Conservation (phyloP, 1,284 basidiomycete genomes). For the Uromyces viciae-fabae region DNA sequence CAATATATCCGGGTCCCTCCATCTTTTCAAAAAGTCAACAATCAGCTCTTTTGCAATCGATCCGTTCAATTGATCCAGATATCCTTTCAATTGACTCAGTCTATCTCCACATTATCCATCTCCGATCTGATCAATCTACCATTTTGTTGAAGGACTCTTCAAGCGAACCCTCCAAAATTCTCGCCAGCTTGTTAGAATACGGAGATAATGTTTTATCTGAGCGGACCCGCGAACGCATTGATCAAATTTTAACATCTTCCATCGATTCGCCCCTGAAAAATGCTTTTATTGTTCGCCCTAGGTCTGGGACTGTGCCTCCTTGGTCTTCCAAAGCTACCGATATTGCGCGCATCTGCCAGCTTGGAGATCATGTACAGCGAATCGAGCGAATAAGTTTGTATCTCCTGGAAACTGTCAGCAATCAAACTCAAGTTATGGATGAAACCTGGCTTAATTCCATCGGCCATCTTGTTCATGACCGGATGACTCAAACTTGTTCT, state of each 20-base stretch:
- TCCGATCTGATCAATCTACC: constrained; percentile 11
- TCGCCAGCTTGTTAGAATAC: constrained; percentile 23
- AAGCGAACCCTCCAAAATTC: constrained; percentile 14
- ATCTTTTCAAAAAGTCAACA: constrained; percentile 26
- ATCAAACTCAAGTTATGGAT: constrained; percentile 10
- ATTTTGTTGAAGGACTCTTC: constrained; percentile 8
- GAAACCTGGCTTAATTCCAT: constrained; percentile 54
- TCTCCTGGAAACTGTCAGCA: constrained; percentile 58
- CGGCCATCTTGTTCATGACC: constrained; percentile 75
- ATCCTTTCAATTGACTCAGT: constrained; percentile 27
- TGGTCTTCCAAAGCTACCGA: constrained; percentile 99
- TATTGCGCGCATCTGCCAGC: constrained; percentile 80
- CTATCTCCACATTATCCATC: constrained; percentile 40
- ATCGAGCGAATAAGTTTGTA: constrained; percentile 80
- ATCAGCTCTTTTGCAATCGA: constrained; percentile 5
- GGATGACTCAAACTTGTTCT: constrained; percentile 84
- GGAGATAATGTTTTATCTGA: constrained; percentile 14
- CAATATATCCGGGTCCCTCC: constrained; percentile 33
- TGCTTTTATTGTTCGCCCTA: constrained; percentile 46
- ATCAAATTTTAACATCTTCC: background rate
- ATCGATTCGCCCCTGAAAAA: constrained; percentile 6
- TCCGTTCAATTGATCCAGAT: constrained; percentile 22
- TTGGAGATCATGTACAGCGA: constrained; percentile 68
- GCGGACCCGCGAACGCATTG: constrained; percentile 8
- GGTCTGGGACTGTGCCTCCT: constrained; percentile 75